Evolutionary conservation across 352 stramenopile species (phyloP).

Genomic region (Elongisporangium anandrum): DNA sequence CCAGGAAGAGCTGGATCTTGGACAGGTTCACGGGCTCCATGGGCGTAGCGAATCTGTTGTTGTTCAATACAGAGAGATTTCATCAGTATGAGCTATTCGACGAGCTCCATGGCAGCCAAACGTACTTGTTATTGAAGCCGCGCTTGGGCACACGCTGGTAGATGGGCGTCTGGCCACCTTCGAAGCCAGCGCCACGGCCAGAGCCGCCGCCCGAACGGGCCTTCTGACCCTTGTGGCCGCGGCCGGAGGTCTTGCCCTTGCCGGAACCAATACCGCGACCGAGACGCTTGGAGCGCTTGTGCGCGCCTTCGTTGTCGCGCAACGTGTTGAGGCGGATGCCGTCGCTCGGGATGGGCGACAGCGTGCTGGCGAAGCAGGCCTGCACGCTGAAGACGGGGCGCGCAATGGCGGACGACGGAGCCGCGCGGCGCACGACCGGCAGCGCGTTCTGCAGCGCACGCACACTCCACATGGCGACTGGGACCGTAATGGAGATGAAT

Average conservation of each 20-base stretch:
- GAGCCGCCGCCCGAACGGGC: constrained; percentile 84
- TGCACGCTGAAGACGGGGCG: constrained; percentile 4
- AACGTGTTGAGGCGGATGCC: constrained; percentile 82
- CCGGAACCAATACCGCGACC: constrained; percentile 91
- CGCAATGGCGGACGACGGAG: constrained; percentile 10
- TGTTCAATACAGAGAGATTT: constrained; percentile 47
- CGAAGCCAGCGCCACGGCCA: constrained; percentile 89
- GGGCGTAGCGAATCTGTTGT: constrained; percentile 75
- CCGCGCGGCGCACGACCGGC: constrained; percentile 17
- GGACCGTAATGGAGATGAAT: not conserved
- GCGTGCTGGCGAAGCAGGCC: constrained; percentile 45
- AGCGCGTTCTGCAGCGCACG: constrained; percentile 52
- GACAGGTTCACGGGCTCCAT: constrained; percentile 94
- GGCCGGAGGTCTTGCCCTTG: constrained; percentile 94
- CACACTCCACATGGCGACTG: constrained; percentile 44
- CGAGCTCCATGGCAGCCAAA: not conserved
- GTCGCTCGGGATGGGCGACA: constrained; percentile 46
- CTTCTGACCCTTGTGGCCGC: constrained; percentile 98
- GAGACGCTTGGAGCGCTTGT: constrained; percentile 89
- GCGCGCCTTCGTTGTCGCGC: constrained; percentile 80
- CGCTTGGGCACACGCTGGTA: constrained; percentile 97
- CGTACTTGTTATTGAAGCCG: constrained; percentile 94
- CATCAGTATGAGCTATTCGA: not conserved
- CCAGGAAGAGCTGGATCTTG: constrained; percentile 94
- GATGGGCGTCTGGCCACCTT: constrained; percentile 97